Conservation (phyloP, 345 rosid species). For the Triadica sebifera region DNA sequence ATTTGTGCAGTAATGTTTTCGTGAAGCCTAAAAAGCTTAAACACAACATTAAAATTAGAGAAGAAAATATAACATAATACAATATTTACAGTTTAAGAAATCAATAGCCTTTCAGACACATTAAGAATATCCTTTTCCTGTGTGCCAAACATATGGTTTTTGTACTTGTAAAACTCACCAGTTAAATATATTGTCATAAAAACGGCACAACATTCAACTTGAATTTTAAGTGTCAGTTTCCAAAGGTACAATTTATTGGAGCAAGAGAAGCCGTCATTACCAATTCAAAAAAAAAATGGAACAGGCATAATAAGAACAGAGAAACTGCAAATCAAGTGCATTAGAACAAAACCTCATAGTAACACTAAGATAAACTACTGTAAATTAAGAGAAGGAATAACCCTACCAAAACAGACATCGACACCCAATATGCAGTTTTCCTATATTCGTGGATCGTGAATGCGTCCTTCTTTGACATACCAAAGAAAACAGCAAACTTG, state of each 20-base stretch:
- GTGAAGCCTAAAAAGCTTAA: conserved; percentile 60
- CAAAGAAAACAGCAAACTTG: conserved; percentile 7
- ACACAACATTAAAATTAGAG: background rate
- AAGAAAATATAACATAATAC: background rate
- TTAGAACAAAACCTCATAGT: background rate
- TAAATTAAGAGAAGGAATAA: conserved; percentile 1
- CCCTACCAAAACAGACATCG: conserved; percentile 91
- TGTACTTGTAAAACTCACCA: background rate
- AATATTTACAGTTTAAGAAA: background rate
- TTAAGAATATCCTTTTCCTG: background rate
- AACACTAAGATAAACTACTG: background rate
- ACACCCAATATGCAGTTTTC: conserved; percentile 87
- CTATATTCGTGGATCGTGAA: conserved; percentile 76
- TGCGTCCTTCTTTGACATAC: conserved; percentile 74
- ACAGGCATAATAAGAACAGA: background rate
- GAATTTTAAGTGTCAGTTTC: background rate
- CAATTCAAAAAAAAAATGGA: background rate
- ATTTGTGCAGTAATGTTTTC: conserved; percentile 92
- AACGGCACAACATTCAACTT: background rate
- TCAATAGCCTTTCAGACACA: background rate
- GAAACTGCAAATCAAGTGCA: conserved; percentile 5
- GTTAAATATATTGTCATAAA: background rate
- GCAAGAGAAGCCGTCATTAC: background rate
- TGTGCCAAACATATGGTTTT: background rate
- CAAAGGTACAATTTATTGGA: background rate